Base-by-base conservation (phyloP, 148 eudicot species). In the Rhododendron simsii region DNA sequence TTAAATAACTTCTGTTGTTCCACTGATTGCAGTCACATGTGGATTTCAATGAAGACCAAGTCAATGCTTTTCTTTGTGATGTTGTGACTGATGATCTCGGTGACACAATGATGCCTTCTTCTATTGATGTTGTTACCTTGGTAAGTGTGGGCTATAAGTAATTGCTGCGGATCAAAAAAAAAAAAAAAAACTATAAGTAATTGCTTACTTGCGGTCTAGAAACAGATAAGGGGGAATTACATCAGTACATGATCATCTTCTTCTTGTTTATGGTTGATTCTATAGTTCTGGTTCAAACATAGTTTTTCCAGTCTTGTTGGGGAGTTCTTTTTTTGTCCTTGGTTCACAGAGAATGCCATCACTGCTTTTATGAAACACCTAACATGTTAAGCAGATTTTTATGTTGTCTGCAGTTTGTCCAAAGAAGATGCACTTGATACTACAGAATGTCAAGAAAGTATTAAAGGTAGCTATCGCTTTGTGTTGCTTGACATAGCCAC, bases 371-470 rank as follows among this genome's bases (percentile, higher is more conserved):
- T 28, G 63, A 13, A 82, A 78, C 85, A 78, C 75, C 83, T 85
- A 87, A 87, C 65, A 81, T 21, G 39, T 87, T 87, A 69, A 85
- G 85, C 86, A 91, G 93, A 84, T 89, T 84, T 91, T 91, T 86
- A 86, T 78, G 86, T 81, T 91, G 71, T 90, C 93, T 83, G 93
- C 91, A 88, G 89, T 90, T 88, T 83, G 90, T 84, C 93, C 93
- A 75, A 76, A 81, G 80, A 88, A 87, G 87, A 89, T 90, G 93
- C 88, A 85, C 28, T 81, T 59, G 6, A 86, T 90, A 30, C 51
- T 90, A 45, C 83, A 87, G 83, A 91, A 90, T 81, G 74, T 90
- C 33, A 88, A 85, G 81, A 83, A 84, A 88, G 89, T 91, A 81
- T 67, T 90, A 14, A 90, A 91, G 93, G 91, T 91, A 83, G 51